Conservation (phyloP, 495 filamentous ascomycete genomes). For the Neurospora hispaniola region DNA sequence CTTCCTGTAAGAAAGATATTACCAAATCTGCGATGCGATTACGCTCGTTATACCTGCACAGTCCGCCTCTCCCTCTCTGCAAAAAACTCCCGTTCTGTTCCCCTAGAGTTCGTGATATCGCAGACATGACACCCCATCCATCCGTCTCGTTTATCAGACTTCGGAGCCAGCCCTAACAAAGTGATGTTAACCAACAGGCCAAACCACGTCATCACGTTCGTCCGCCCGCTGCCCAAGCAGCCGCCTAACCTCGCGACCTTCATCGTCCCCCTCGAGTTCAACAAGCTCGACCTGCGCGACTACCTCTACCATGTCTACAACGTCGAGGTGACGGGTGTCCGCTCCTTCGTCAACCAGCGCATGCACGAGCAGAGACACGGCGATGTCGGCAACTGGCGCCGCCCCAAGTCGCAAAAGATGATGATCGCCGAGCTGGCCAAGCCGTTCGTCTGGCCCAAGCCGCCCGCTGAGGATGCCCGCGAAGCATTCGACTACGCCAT, state of each 20-base stretch:
- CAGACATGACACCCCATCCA: background rate
- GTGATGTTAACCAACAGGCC: conserved; percentile 42
- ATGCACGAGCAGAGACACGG: conserved; percentile 42
- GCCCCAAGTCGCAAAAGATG: conserved; percentile 64
- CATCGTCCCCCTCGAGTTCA: conserved; percentile 74
- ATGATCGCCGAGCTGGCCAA: conserved; percentile 80
- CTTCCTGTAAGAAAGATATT: conserved; percentile 47
- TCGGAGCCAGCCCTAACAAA: background rate
- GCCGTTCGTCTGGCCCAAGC: conserved; percentile 77
- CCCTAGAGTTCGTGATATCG: background rate
- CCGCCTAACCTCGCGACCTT: conserved; percentile 73
- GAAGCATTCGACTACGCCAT: conserved; percentile 21
- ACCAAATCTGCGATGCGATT: background rate
- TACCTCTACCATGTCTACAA: conserved; percentile 73
- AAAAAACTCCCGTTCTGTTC: background rate
- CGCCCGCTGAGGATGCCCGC: conserved; percentile 41
- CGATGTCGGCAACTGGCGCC: conserved; percentile 33
- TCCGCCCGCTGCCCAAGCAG: conserved; percentile 55
- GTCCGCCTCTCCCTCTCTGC: background rate
- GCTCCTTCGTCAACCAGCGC: conserved; percentile 67
- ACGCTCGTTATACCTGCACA: background rate
- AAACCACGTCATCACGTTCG: conserved; percentile 62
- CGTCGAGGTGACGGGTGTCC: conserved; percentile 54
- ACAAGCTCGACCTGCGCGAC: conserved; percentile 85
- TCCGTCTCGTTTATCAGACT: background rate